phyloP scores from a whole-genome alignment of 2,329 filamentous ascomycete genomes.

The Colletotrichum sojae region DNA sequence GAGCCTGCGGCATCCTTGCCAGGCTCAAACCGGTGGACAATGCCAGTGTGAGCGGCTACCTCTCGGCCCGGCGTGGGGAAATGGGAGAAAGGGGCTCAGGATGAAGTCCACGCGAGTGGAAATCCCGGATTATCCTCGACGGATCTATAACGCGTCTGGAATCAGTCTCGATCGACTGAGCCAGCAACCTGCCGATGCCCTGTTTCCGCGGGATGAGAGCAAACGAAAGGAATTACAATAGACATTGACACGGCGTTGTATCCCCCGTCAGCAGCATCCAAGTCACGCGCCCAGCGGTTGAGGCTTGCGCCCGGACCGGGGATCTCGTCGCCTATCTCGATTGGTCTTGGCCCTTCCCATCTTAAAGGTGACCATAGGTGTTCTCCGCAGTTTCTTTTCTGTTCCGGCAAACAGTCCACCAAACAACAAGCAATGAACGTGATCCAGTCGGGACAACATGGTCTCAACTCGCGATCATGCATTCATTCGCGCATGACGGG shows the following conservation, averaged over 20 bases:
- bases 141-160: not conserved
- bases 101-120: constrained; percentile 8
- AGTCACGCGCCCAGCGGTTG: constrained; percentile 14
- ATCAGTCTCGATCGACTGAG: not conserved
- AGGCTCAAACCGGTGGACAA: constrained; percentile 23
- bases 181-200: not conserved
- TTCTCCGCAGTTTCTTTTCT: constrained; percentile 1
- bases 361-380: not conserved
- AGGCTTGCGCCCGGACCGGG: constrained; percentile 27
- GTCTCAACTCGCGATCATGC: not conserved
- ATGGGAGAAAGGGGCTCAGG: constrained; percentile 9
- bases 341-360: constrained; percentile 14
- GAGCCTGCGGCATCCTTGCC: constrained; percentile 21
- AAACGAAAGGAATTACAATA: not conserved
- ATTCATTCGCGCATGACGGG: constrained; percentile 5
- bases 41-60: constrained; percentile 7
- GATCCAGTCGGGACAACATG: not conserved
- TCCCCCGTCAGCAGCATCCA: not conserved
- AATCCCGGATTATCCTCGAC: constrained; percentile 1
- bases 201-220: not conserved
- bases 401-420: not conserved
- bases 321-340: constrained; percentile 30
- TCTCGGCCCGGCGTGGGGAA: constrained; percentile 18
- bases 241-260: too few species aligned
- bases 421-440: not conserved